Conservation (phyloP, 1,284 basidiomycete genomes). For the Leccinum pallidistipes region DNA sequence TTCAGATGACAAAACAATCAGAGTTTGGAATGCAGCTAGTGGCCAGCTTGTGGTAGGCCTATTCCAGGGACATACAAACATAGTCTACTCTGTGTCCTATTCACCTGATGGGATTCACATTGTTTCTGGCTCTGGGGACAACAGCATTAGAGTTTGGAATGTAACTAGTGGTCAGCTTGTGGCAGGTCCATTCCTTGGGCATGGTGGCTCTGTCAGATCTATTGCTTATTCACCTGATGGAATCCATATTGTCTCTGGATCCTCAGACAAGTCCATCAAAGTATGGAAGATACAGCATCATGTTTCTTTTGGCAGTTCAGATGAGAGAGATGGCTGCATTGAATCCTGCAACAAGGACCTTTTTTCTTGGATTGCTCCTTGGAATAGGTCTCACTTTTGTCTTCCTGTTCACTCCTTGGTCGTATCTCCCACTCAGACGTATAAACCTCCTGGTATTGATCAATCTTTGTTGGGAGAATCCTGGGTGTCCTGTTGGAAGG, state of each 20-base stretch:
- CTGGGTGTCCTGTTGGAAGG: neutral
- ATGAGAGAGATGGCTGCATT: neutral
- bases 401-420: neutral
- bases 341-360: neutral
- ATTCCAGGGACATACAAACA: too few relatives aligned
- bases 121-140: neutral
- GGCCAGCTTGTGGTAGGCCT: too few relatives aligned
- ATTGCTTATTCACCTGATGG: neutral
- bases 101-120: neutral
- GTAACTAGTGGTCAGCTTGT: neutral
- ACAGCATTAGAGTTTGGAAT: neutral
- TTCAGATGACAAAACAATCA: neutral
- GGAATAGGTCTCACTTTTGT: neutral
- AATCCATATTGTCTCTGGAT: neutral
- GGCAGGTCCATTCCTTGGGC: neutral
- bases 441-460: neutral
- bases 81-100: neutral
- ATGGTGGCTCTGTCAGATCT: neutral
- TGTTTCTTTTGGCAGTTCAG: neutral
- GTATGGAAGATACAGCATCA: neutral
- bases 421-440: neutral
- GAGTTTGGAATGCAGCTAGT: neutral
- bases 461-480: neutral
- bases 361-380: neutral
- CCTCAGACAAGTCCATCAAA: neutral